A percentile compares a stretch with the other conserved stretches of the same genome.
Conservation (phyloP, 192 early-diverging fungal species). For the Mortierella claussenii region DNA sequence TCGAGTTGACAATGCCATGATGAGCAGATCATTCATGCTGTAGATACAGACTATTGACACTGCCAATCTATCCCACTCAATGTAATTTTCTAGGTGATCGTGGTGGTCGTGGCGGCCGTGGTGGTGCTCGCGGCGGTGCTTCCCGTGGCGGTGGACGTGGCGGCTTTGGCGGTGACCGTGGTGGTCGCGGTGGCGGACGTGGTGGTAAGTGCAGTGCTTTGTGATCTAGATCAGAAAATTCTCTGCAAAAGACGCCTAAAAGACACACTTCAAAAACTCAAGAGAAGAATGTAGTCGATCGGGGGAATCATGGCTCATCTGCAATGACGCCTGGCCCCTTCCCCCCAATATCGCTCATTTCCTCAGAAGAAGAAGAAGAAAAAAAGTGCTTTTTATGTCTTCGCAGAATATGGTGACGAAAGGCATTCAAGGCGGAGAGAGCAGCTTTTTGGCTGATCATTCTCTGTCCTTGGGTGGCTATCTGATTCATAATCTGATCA, state of each 20-base stretch:
- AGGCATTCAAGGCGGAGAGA: background rate
- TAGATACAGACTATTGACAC: too few species aligned
- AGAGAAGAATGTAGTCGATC: background rate
- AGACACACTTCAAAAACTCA: conserved; percentile 5
- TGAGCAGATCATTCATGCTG: too few species aligned
- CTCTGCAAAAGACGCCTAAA: conserved; percentile 22
- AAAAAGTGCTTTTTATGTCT: conserved; percentile 32
- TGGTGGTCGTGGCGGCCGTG: conserved; percentile 50
- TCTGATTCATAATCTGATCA: conserved; percentile 39
- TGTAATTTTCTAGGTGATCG: conserved; percentile 55
- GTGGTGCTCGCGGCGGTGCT: conserved; percentile 56
- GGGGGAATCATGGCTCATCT: background rate
- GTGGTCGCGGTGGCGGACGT: conserved; percentile 59
- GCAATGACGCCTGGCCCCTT: too few species aligned
- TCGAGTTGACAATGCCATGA: too few species aligned
- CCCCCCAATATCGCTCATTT: too few species aligned
- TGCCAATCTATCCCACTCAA: too few species aligned
- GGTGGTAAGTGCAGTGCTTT: conserved; percentile 57
- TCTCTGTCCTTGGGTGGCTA: background rate
- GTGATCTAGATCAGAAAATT: conserved; percentile 22
- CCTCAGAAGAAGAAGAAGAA: conserved; percentile 6
- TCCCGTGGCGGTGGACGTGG: conserved; percentile 59
- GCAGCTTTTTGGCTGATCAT: background rate
- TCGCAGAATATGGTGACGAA: conserved; percentile 16
- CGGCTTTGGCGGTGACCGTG: conserved; percentile 53